phyloP scores from a whole-genome alignment of 495 filamentous ascomycete genomes.

The Pyrenula massariospora region DNA sequence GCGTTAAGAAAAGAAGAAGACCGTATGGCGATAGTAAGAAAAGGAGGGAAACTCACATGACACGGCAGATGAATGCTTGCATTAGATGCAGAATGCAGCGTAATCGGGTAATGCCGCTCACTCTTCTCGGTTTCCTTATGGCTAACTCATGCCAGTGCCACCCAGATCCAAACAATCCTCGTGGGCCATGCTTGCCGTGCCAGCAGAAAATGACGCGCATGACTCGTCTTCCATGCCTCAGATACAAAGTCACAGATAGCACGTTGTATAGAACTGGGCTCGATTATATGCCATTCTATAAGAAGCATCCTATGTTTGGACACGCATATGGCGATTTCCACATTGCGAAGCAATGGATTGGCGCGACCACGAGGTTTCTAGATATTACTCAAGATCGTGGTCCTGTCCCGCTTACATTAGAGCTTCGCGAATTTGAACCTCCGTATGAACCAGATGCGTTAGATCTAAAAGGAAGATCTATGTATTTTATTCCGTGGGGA shows the following conservation, averaged over 20 bases:
- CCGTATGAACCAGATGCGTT: slow-evolving; percentile 6
- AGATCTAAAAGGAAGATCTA: slow-evolving; percentile 20
- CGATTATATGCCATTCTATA: slow-evolving; percentile 11
- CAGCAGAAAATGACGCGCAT: slow-evolving; percentile 17
- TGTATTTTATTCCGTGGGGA: slow-evolving; percentile 26
- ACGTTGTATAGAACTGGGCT: slow-evolving; percentile 21
- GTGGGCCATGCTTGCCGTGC: slow-evolving; percentile 21
- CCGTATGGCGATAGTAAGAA: slow-evolving; percentile 14
- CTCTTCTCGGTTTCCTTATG: background rate
- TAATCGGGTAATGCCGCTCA: slow-evolving; percentile 14
- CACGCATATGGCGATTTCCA: slow-evolving; percentile 25
- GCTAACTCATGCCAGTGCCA: slow-evolving; percentile 15
- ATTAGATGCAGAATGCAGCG: slow-evolving; percentile 24
- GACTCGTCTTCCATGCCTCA: slow-evolving; percentile 23
- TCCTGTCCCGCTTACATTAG: slow-evolving; percentile 10
- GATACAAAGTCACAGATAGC: slow-evolving; percentile 27
- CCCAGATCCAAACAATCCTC: slow-evolving; percentile 19
- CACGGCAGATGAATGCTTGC: slow-evolving; percentile 20
- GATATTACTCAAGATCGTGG: slow-evolving; percentile 14
- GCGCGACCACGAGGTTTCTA: slow-evolving; percentile 10
- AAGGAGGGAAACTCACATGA: slow-evolving; percentile 16
- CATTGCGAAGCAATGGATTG: slow-evolving; percentile 16
- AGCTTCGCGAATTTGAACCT: slow-evolving; percentile 20
- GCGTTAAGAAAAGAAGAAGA: slow-evolving; percentile 13
- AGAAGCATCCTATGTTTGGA: slow-evolving; percentile 18